phyloP scores from a whole-genome alignment of 1,139 yeast genomes.

The Meyerozyma sp. region DNA sequence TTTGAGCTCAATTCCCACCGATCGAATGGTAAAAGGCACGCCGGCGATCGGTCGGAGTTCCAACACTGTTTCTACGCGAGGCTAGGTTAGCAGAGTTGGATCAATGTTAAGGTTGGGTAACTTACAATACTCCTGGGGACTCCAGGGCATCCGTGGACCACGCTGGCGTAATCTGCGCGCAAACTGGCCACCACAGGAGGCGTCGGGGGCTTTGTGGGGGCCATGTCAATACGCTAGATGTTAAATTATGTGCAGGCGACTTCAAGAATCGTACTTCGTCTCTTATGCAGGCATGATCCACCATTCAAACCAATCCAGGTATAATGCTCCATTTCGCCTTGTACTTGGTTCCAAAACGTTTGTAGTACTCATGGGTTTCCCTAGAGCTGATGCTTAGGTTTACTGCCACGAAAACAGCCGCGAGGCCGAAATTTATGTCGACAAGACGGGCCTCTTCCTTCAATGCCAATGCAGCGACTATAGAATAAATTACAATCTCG shows the following conservation, averaged over 20 bases:
- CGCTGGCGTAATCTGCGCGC: conserved; percentile 42
- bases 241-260: conserved; percentile 8
- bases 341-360: conserved; percentile 5
- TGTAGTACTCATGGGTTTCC: conserved; percentile 53
- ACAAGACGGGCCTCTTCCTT: conserved; percentile 7
- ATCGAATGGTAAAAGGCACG: conserved; percentile 31
- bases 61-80: conserved; percentile 40
- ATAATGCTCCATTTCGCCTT: conserved; percentile 18
- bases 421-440: conserved; percentile 15
- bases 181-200: conserved; percentile 31
- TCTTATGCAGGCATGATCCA: neutral
- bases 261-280: neutral
- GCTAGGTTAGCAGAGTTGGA: conserved; percentile 16
- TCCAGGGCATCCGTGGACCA: conserved; percentile 61
- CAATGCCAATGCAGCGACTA: conserved; percentile 21
- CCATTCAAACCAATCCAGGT: conserved; percentile 13
- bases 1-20: conserved; percentile 33
- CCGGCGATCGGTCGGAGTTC: conserved; percentile 37
- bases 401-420: conserved; percentile 52
- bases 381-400: conserved; percentile 62
- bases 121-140: conserved; percentile 49
- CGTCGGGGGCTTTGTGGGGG: conserved; percentile 14
- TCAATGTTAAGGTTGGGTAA: neutral
- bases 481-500: conserved; percentile 60
- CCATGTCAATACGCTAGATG: conserved; percentile 5